These are phyloP conservation scores for Prunus dulcis DNA, from an alignment of 306 rosid species.

Conservation along the genomic window DNA sequence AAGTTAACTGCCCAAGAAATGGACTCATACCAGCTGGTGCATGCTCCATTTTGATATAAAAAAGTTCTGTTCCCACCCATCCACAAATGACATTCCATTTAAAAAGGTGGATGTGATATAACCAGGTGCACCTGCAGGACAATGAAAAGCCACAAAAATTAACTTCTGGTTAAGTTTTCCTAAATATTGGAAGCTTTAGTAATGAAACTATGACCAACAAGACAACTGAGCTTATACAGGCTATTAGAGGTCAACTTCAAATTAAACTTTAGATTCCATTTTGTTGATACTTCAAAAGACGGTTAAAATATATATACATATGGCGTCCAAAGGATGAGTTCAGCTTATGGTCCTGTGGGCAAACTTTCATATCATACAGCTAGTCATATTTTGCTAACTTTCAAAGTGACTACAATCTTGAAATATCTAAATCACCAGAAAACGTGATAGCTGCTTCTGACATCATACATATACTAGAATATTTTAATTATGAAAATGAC, in stretches of 20 bases:
- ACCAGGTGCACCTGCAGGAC: conserved; percentile 90
- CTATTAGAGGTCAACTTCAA: neutral
- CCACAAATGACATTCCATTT: conserved; percentile 93
- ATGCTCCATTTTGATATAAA: conserved; percentile 96
- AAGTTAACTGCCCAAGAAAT: conserved; percentile 3
- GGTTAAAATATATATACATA: neutral
- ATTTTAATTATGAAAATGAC: neutral
- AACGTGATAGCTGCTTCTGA: neutral
- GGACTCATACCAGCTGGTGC: conserved; percentile 86
- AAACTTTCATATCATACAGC: neutral
- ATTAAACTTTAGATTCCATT: neutral
- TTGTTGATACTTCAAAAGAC: neutral
- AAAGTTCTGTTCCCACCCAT: conserved; percentile 89
- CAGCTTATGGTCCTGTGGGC: neutral
- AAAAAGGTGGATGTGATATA: conserved; percentile 61
- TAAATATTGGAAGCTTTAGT: neutral
- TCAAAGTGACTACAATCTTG: neutral
- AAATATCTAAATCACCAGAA: neutral
- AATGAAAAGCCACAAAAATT: conserved; percentile 10
- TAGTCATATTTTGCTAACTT: neutral
- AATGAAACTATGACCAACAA: neutral
- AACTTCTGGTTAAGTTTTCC: neutral
- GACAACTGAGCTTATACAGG: neutral
- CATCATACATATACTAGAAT: neutral
- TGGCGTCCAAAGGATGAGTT: neutral